Conservation (phyloP, 352 stramenopile species). For the Lagenidium giganteum region DNA sequence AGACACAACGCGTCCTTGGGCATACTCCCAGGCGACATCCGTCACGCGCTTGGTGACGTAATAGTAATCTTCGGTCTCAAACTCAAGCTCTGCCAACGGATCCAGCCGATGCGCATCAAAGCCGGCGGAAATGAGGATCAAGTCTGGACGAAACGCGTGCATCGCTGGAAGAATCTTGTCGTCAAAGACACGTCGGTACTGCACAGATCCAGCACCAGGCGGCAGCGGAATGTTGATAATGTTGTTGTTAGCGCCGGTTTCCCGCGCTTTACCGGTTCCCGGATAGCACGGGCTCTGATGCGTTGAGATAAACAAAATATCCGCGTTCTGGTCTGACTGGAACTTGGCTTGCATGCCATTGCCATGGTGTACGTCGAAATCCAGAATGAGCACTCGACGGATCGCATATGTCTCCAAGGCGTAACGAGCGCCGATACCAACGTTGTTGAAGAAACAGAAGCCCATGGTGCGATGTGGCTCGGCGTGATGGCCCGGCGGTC, state of each 20-base stretch:
- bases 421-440: conserved; percentile 67
- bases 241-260: too few species aligned
- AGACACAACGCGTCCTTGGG: conserved; percentile 1
- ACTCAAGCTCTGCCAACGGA: too few species aligned
- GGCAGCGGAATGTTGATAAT: too few species aligned
- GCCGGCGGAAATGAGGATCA: too few species aligned
- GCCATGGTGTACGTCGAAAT: conserved; percentile 90
- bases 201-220: too few species aligned
- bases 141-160: too few species aligned
- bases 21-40: conserved; percentile 3
- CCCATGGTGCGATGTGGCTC: conserved; percentile 67
- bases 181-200: too few species aligned
- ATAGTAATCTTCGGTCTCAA: conserved; percentile 14
- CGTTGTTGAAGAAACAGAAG: conserved; percentile 88
- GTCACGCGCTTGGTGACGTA: conserved; percentile 9
- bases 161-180: too few species aligned
- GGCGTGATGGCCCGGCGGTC: conserved; percentile 85
- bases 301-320: too few species aligned
- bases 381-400: conserved; percentile 61
- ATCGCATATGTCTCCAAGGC: conserved; percentile 30
- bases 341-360: conserved; percentile 86
- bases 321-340: conserved; percentile 40
- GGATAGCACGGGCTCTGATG: too few species aligned
- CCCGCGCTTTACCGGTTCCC: too few species aligned
- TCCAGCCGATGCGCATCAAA: too few species aligned